Percentiles rank a stretch among this genome's conserved stretches.
Evolutionary conservation across 768 basidiomycete genomes (phyloP).

Genomic region (Multifurca ochricompacta): DNA sequence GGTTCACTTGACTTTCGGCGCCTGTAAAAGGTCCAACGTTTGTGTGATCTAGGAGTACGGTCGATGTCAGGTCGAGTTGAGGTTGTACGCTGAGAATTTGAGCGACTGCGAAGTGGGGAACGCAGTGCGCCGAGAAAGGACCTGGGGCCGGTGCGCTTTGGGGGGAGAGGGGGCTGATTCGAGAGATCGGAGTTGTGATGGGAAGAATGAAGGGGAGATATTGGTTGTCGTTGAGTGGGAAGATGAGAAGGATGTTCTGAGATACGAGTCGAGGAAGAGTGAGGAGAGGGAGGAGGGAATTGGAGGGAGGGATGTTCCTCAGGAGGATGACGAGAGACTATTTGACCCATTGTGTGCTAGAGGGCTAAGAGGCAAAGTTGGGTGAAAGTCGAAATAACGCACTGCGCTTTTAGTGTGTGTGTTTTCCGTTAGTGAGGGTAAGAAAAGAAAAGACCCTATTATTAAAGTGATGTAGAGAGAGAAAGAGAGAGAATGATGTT

Average conservation of each 20-base stretch:
- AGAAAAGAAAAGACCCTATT: background rate
- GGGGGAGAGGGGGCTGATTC: conserved; percentile 5
- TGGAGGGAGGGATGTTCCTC: background rate
- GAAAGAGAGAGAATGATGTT: no score
- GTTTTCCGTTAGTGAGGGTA: background rate
- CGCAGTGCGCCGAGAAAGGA: conserved; percentile 13
- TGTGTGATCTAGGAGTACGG: background rate
- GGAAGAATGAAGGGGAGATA: background rate
- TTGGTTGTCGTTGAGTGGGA: background rate
- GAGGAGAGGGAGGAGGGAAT: background rate
- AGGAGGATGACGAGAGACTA: conserved; percentile 9
- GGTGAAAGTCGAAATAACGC: background rate
- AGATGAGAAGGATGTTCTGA: background rate
- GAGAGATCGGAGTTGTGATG: conserved; percentile 13
- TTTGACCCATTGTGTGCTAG: conserved; percentile 6
- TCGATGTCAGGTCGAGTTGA: background rate
- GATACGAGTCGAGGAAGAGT: conserved; percentile 1
- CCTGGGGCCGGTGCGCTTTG: conserved; percentile 3
- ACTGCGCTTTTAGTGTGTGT: background rate
- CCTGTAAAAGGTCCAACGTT: conserved; percentile 7
- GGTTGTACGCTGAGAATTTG: background rate
- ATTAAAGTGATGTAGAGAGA: background rate
- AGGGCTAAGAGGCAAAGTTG: background rate
- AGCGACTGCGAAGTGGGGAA: conserved; percentile 2
- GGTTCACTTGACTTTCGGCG: conserved; percentile 7